Base-by-base conservation (phyloP, 805 yeast genomes). In the Danielia reshetovae region DNA sequence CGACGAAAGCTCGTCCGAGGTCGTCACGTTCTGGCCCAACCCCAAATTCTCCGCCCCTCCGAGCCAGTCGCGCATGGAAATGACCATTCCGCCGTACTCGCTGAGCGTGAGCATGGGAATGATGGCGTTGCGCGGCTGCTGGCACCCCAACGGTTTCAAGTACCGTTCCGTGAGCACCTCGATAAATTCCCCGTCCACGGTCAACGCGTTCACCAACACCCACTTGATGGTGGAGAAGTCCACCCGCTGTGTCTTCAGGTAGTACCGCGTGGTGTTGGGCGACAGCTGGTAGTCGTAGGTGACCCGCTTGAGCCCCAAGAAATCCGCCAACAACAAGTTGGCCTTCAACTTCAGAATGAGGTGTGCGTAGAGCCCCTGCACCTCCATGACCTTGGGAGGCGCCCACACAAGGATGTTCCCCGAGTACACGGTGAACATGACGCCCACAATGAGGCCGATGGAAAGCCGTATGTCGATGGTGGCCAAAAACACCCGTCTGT, bases 61-160 rank as follows among this genome's bases (percentile, higher is more conserved):
- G 11, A 89, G 64, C 87, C 96, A 90, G 57, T 93, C 99, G 45
- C 95, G 72, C 72, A 88, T 75, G 1, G 97, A 79, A 5, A 93
- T 78, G 9, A 89, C 88, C 77, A 90, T 85, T 2, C 99, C 99
- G 22, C 98, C 98, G 51, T 88, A 94, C 54, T 93, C 98, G 44
- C 85, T 77, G 32, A 93, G 64, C 0, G 96, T 84, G 28, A 93
- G 66, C 68, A 93, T 74, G 0, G 99, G 99, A 0, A 95, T 81
- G 18, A 88, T 81, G 4, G 87, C 85, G 34, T 77, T 75, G 24
- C 82, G 72, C 0, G 95, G 81, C 34, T 74, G 75, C 35, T 68
- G 73, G 51, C 95, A 87, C 0, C 98, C 98, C 34, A 93, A 59
- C 2, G 97, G 97, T 45, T 80, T 75, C 30, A 93, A 68, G 87